Base-by-base conservation (phyloP, 805 yeast species). In the Schwanniomyces vanrijiae region DNA sequence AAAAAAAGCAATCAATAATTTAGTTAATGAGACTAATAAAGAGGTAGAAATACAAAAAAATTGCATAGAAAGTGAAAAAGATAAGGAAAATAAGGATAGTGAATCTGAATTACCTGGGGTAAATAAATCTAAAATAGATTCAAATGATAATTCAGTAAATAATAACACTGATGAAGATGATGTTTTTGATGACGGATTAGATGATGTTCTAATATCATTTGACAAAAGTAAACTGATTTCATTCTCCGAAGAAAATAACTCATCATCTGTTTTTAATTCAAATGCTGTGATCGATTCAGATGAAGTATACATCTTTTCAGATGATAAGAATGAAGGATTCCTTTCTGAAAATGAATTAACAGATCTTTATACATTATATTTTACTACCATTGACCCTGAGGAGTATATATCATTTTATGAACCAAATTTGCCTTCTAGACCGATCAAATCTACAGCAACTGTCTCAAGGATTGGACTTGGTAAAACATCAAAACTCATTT, bases 331-430 rank as follows among this genome's bases (percentile, higher is more conserved):
- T 4, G 78, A 68, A 14, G 83, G 82, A 0, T 60, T 69, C n/a
- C 63, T 78, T 41, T 60, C 64, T 2, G 58, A 69, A 3, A 60
- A 62, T 6, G 68, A 77, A 42, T 64, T 64, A 43, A 53, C 60
- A 38, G 76, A 73, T 25, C 67, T 78, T 19, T 76, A 73, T 55
- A 64, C 76, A 26, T 63, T 67, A 37, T 69, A 73, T 45, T 71
- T 59, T 46, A 54, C 61, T 2, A 56, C 67, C 0, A 37, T 60
- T 6, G 62, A 58, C 20, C 59, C 59, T 1, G 43, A 47, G 6
- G 57, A 58, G 3, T 42, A 44, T 14, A 40, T 43, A 5, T 42
- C 47, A 7, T 56, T 48, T 37, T 59, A 50, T 42, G 55, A 54
- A 22, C 66, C 67, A 3, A 25, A 33, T 25, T 41, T 29, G 9